A percentile compares a stretch with the other conserved stretches of the same genome.
These are phyloP conservation scores for Claviceps arundinis DNA, from an alignment of 2,329 filamentous ascomycete species.

Conservation along the genomic window DNA sequence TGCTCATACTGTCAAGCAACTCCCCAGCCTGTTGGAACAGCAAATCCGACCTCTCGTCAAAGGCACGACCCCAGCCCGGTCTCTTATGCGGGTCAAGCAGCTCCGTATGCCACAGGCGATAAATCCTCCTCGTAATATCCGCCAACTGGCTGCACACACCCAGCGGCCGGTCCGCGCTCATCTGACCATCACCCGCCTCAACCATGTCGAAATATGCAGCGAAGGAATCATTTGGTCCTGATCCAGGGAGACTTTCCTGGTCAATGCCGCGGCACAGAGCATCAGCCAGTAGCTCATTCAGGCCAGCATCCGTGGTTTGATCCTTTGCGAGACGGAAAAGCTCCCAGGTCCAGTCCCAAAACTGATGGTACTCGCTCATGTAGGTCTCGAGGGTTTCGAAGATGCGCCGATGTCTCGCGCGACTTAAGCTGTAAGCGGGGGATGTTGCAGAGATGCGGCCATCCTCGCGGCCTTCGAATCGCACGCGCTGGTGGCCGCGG, in stretches of 20 bases:
- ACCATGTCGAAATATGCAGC: slow-evolving; percentile 4
- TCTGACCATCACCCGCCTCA: neutral
- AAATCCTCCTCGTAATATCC: neutral
- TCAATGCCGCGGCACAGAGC: neutral
- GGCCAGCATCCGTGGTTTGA: slow-evolving; percentile 5
- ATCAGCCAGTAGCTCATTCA: slow-evolving; percentile 3
- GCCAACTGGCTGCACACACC: slow-evolving; percentile 3
- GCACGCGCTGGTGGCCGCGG: slow-evolving; percentile 5
- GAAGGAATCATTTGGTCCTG: neutral
- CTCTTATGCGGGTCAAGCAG: slow-evolving; percentile 1
- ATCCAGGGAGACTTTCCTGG: neutral
- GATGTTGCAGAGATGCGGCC: slow-evolving; percentile 5
- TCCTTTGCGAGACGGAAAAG: slow-evolving; percentile 1
- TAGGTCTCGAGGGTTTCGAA: slow-evolving; percentile 6
- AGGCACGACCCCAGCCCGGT: slow-evolving; percentile 5
- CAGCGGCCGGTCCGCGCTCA: neutral
- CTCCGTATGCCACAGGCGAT: slow-evolving; percentile 5
- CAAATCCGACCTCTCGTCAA: slow-evolving; percentile 3
- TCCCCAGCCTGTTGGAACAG: slow-evolving; percentile 4
- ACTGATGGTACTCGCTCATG: neutral
- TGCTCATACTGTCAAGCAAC: neutral
- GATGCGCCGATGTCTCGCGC: slow-evolving; percentile 6
- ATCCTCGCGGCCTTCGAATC: slow-evolving; percentile 5
- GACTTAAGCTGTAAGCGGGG: slow-evolving; percentile 6
- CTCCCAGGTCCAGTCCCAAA: slow-evolving; percentile 7